Conservation (phyloP, 2,329 filamentous ascomycete species). For the Meredithiella fracta region DNA sequence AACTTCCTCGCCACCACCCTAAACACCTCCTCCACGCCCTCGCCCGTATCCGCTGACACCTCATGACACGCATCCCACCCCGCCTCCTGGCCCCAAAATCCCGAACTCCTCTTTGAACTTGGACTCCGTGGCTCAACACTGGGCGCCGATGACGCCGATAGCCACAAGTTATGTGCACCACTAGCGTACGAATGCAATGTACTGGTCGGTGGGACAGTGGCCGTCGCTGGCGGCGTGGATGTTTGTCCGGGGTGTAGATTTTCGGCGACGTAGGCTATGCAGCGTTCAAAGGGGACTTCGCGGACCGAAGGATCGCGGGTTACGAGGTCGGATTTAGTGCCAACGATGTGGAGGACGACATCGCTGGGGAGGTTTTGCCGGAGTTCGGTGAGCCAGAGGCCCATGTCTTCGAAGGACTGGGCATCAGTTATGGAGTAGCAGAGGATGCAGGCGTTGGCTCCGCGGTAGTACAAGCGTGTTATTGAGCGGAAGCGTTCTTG, state of each 20-base stretch:
- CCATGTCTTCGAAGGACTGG: constrained; percentile 79
- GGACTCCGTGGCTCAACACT: constrained; percentile 40
- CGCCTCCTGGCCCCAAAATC: constrained; percentile 81
- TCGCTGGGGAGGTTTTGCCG: constrained; percentile 61
- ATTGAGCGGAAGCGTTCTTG: constrained; percentile 94
- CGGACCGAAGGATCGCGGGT: constrained; percentile 62
- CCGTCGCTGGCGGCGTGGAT: constrained; percentile 40
- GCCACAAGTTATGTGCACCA: constrained; percentile 13
- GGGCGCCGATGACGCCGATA: constrained; percentile 14
- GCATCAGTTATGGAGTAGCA: constrained; percentile 90
- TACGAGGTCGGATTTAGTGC: constrained; percentile 84
- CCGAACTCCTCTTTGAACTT: constrained; percentile 49
- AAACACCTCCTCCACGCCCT: constrained; percentile 94
- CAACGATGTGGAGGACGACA: constrained; percentile 84
- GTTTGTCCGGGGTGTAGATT: constrained; percentile 60
- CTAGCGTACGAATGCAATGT: constrained; percentile 18
- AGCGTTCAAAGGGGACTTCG: constrained; percentile 84
- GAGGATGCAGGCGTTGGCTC: constrained; percentile 81
- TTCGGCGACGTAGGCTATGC: constrained; percentile 89
- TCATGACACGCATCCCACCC: constrained; percentile 97
- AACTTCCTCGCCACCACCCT: constrained; percentile 48
- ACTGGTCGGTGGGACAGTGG: constrained; percentile 25
- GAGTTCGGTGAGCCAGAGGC: constrained; percentile 73
- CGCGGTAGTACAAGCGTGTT: constrained; percentile 87
- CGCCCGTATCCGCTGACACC: constrained; percentile 82